Base-by-base conservation (phyloP, 176 grass and related monocot species). In the Miscanthus lutarioriparius region DNA sequence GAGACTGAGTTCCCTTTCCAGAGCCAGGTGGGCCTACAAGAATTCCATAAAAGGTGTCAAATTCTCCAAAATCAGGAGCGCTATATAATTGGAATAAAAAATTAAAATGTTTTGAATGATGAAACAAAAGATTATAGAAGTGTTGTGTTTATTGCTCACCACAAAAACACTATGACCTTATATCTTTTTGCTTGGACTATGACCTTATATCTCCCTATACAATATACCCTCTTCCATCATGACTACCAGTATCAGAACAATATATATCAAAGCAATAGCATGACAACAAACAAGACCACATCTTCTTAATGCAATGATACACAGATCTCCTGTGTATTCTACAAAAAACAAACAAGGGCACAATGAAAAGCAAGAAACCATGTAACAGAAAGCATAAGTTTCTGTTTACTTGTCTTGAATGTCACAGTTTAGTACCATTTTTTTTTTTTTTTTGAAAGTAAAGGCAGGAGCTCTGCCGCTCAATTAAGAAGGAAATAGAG, bases 1-100 rank as follows among this genome's bases (percentile, higher is more conserved):
- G 91, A 8, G 96, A 98, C 71, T 98, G 95, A 38, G 95, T 98
- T 35, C 95, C 92, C 76, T 98, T 98, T 80, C 95, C 95, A 78
- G 91, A 98, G 64, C 95, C 95, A 72, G 92, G 95, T 81, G 95
- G 96, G 72, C 96, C 96, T 98, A 78, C 32, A 90, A 67, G 30
- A 48, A 79, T 53, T n/a, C n/a, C 82, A 48, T 6, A 39, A n/a
- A 40, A n/a, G 30, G 17, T 30, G 11, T n/a, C 32, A 8, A 83
- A 70, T 59, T 84, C 7, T 23, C 56, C 44, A 39, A 39, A 32
- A 16, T 44, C 4, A 61, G 36, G 39, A 63, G 28, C 49, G 76
- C 13, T 64, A 33, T 51, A 41, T 40, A 81, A 49, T 48, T 74
- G 11, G 48, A 82, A 27, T 4, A 51, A 84, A 37, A 10, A 76